These are phyloP conservation scores for Chloranthus sessilifolius DNA, from an alignment of 164 flowering plant genomes.

Conservation along the genomic window DNA sequence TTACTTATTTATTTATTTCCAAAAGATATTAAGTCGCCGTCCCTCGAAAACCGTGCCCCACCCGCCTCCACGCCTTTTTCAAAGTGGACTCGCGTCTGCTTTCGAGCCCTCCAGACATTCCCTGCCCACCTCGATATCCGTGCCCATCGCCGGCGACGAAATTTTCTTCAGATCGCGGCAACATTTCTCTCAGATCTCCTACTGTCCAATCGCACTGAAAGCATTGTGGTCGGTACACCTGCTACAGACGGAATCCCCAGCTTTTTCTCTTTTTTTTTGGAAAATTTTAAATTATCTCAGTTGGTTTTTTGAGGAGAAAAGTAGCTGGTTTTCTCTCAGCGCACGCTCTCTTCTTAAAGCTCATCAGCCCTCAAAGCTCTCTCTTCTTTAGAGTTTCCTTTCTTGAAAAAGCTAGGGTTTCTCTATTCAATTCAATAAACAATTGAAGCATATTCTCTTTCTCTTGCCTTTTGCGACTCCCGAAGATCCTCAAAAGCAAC, in stretches of 20 bases:
- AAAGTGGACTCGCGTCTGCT: constrained; percentile 18
- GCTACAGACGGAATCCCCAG: constrained; percentile 11
- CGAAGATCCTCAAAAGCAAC: constrained; percentile 12
- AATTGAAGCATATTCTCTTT: background rate
- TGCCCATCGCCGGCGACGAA: background rate
- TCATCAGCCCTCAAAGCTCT: too few species aligned
- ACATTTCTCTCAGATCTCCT: background rate
- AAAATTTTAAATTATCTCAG: background rate
- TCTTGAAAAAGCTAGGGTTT: too few species aligned
- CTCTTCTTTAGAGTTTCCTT: too few species aligned
- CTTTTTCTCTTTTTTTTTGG: background rate
- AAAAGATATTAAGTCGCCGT: too few species aligned
- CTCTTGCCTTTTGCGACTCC: constrained; percentile 10
- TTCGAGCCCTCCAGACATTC: constrained; percentile 16
- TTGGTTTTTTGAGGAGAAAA: background rate
- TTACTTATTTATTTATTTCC: too few species aligned
- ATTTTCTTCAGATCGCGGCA: too few species aligned
- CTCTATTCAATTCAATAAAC: constrained; percentile 4
- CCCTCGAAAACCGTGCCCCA: too few species aligned
- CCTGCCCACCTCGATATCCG: constrained; percentile 8
- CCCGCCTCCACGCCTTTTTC: constrained; percentile 16
- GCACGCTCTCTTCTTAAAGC: constrained; percentile 10
- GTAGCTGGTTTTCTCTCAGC: constrained; percentile 2
- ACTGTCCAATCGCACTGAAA: constrained; percentile 11
- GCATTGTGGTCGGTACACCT: constrained; percentile 2